Percentiles rank a stretch among this genome's conserved stretches.
Conservation (phyloP, 129 eudicot species). For the Calendula officinalis region DNA sequence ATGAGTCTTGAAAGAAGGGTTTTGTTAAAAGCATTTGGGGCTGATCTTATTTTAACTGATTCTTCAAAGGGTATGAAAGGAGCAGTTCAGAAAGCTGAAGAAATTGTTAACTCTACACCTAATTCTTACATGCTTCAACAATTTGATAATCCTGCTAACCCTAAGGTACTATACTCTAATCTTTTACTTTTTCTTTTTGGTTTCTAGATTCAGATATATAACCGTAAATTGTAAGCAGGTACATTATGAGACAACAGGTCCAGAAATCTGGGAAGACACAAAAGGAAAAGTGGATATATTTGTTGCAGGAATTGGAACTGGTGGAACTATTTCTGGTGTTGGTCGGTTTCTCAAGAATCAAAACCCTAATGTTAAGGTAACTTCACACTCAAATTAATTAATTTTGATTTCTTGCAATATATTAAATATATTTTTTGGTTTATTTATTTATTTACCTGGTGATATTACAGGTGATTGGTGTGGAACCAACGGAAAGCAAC, state of each 20-base stretch:
- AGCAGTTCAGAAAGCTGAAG: constrained; percentile 94
- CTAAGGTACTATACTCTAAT: constrained; percentile 55
- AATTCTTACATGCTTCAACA: constrained; percentile 97
- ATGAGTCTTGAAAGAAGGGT: constrained; percentile 99
- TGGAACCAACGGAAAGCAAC: constrained; percentile 96
- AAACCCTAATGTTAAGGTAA: constrained; percentile 77
- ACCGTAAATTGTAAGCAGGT: constrained; percentile 44
- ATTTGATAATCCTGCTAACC: constrained; percentile 98
- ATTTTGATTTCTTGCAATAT: background rate
- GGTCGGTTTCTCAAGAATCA: constrained; percentile 75
- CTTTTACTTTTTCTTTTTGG: background rate
- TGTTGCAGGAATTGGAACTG: constrained; percentile 98
- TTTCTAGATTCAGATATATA: background rate
- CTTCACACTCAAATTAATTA: background rate
- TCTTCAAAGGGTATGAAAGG: constrained; percentile 99
- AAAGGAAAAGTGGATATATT: constrained; percentile 91
- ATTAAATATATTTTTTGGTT: background rate
- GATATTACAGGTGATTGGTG: constrained; percentile 70
- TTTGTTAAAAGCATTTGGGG: constrained; percentile 95
- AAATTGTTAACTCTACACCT: constrained; percentile 77
- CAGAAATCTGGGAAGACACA: constrained; percentile 99
- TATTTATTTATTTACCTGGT: constrained; percentile 9
- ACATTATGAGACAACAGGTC: constrained; percentile 98
- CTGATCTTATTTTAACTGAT: constrained; percentile 90
- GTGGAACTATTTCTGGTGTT: constrained; percentile 93